Evolutionary conservation across 2,329 filamentous ascomycete species (phyloP), one percentile per base, ranked within the genome.

Genomic region (Hymenoscyphus repandus): DNA sequence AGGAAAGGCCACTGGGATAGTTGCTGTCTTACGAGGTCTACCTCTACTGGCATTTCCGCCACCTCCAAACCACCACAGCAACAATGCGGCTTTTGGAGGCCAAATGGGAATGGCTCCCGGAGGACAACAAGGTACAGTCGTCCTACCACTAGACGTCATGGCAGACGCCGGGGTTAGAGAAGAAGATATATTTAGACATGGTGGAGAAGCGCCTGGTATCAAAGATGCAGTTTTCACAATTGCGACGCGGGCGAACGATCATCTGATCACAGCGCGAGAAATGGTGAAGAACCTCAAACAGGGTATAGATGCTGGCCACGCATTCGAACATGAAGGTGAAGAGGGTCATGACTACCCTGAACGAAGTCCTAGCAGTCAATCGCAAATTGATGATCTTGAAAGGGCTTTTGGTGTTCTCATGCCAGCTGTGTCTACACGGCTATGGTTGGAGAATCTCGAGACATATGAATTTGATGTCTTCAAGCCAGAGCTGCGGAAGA

Each of bases 191-290:
- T 88, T 95, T 53, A 80, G 92, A 7, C 77, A 83, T 38, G 92
- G 91, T 0, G 83, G 86, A 0, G 72, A 80, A n/a, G 92, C 92
- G 0, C 75, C 82, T 0, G 91, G 91, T 0, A 75, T 97, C 15
- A 83, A 87, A 54, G 92, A 99, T 68, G 92, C 91, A 3, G 82
- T 97, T 1, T 99, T 97, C 69, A 79, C 82, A 3, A 89, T 99
- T 12, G 93, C 93, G 0, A 99, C 93, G 0, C 81, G 92, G 34
- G 93, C 93, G 6, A 95, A 95, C 64, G 93, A 99, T 66, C 93
- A 99, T 69, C 74, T 99, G 32, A 95, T 96, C 59, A 97, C 92
- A 0, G 92, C 88, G 1, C 77, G 90, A 52, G 89, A 96, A 67
- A 96, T 99, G 90, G 69, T 97, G 53, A 85, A 83, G 63, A 89